Base-by-base conservation (phyloP, 2,329 filamentous ascomycete genomes). In the Magnaporthiopsis poae region DNA sequence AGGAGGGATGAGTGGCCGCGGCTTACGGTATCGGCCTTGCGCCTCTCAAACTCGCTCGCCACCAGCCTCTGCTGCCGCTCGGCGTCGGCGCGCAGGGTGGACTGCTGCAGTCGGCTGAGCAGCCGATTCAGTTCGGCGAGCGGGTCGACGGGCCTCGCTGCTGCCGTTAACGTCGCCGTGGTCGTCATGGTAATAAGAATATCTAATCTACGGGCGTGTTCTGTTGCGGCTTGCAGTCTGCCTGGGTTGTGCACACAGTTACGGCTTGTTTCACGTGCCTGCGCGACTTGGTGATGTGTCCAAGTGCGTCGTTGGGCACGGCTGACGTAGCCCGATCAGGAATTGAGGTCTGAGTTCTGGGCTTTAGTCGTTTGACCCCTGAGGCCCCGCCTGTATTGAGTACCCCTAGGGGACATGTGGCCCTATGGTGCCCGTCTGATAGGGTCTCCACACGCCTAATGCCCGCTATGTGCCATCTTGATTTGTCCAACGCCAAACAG, bases 41-140 rank as follows among this genome's bases (percentile, higher is more conserved):
- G 81, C 68, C 90, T 83, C 77, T 91, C 89, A 72, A 86, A 88
- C 72, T 85, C 86, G 70, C 85, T 90, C 36, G 80, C 79, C 66
- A 84, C 80, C 62, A 90, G 77, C 63, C 83, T 78, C 62, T 77
- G 78, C 74, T 87, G 84, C 64, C 83, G 82, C 65, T 88, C 84
- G 66, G 83, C 80, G 68, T 87, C 83, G 36, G 86, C 81, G 66
- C 84, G 84, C 56, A 91, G 80, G 65, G 92, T 81, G 46, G 80
- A 86, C 68, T 85, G 82, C 71, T 91, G 87, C 56, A 92, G 79
- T 39, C 89, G 86, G 64, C 79, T 77, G 7, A 93, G 82, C 64
- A 92, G 80, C 56, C 88, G 84, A 60, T 81, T 84, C 25, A 93
- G 82, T 72, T 90, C 82, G 33, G 77, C 72, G 59, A 79, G 74